Evolutionary conservation across 2,329 filamentous ascomycete genomes (phyloP), one percentile per base, ranked within the genome.

Genomic region (Exutisphaerella laricina): DNA sequence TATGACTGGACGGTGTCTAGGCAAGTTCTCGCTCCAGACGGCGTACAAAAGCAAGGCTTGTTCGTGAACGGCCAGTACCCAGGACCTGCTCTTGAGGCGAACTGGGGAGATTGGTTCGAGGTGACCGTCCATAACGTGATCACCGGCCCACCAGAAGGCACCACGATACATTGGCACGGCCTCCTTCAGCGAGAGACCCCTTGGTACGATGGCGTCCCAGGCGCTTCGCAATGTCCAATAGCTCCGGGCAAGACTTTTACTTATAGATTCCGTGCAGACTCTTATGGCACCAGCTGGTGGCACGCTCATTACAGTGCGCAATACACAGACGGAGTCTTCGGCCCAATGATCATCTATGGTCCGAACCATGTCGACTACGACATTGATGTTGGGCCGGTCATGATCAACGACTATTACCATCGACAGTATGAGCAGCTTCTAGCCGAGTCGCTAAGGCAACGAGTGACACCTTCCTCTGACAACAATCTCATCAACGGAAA

Each of bases 161-260:
- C 43, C 6, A 30, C 43, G 21, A 13, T 45, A 4, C 70, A 78
- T 13, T 70, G 71, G 71, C 72, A 74, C 46, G 72, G 71, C 5
- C 49, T 74, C 3, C 61, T 63, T 17, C 69, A 70, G 48, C 73
- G 61, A 46, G 73, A 69, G 46, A 77, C 72, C 0, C 79, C 79
- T 50, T 61, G 66, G 29, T 64, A 70, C 36, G 72, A 75, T 42
- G 72, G 72, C 31, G 68, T 68, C 22, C 68, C 68, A 31, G 65
- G 66, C n/a, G 58, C 70, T 4, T 68, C 65, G 4, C 68, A 73
- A 41, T 73, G 68, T 48, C 67, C 68, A 4, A 64, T 67, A 16
- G 58, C 64, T 3, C 64, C 63, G 1, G 61, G 62, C 4, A 26
- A 6, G 13, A 50, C 41, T 8, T 54, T 54, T 49, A 60, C 59